Evolutionary conservation across 345 rosid species (phyloP).

Genomic region (Iberis pinnata): DNA sequence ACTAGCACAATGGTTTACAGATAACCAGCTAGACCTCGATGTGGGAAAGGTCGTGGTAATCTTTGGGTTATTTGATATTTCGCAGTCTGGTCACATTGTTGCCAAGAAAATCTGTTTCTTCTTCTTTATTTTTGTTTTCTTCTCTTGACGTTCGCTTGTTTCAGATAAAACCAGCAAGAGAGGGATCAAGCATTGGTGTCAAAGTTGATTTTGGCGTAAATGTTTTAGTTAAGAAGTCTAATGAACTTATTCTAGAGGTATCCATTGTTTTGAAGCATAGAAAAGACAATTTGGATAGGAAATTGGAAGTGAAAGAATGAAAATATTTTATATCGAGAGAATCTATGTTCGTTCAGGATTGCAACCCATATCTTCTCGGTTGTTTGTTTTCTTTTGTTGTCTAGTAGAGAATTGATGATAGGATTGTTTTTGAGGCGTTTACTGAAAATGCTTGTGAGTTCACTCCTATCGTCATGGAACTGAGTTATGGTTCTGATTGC

Average conservation of each 20-base stretch:
- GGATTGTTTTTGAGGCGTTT: constrained; percentile 66
- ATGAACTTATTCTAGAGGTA: constrained; percentile 64
- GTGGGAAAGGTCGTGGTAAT: constrained; percentile 90
- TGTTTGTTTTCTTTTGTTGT: constrained; percentile 8
- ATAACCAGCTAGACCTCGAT: constrained; percentile 53
- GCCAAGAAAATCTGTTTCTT: constrained; percentile 13
- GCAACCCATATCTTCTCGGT: constrained; percentile 12
- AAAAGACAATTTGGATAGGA: neutral
- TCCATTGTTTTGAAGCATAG: constrained; percentile 14
- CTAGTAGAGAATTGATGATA: constrained; percentile 72
- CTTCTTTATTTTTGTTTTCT: constrained; percentile 4
- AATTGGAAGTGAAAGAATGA: constrained; percentile 4
- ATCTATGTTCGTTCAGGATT: constrained; percentile 5
- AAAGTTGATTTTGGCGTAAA: constrained; percentile 77
- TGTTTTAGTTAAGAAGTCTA: constrained; percentile 71
- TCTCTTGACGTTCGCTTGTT: constrained; percentile 12
- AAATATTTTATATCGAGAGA: constrained; percentile 12
- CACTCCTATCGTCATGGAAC: constrained; percentile 87
- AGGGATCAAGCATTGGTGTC: constrained; percentile 97
- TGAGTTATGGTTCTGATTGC: constrained; percentile 65
- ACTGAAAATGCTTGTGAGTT: constrained; percentile 85
- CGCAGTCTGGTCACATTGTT: constrained; percentile 7
- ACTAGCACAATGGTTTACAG: constrained; percentile 58
- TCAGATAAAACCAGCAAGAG: constrained; percentile 86
- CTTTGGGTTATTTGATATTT: constrained; percentile 17